These are phyloP conservation scores for Aurantiochytrium sp. DNA, from an alignment of 108 stramenopile genomes.

Conservation along the genomic window DNA sequence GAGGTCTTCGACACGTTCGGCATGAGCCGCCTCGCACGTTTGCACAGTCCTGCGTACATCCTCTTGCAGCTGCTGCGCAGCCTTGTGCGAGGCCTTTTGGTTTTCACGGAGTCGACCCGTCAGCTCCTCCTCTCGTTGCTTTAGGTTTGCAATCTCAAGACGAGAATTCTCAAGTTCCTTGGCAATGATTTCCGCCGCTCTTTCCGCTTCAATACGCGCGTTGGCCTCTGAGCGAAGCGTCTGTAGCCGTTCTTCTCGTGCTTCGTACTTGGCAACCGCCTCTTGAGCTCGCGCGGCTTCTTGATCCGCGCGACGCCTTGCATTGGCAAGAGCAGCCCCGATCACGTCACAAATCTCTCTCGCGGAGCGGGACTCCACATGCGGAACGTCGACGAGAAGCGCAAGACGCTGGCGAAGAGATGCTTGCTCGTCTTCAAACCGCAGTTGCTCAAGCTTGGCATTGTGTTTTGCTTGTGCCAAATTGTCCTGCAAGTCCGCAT, in stretches of 20 bases:
- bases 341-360: too few relatives aligned
- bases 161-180: background rate
- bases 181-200: background rate
- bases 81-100: background rate
- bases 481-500: too few relatives aligned
- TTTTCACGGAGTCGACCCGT: background rate
- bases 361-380: too few relatives aligned
- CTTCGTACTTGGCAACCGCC: background rate
- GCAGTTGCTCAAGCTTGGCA: too few relatives aligned
- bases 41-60: background rate
- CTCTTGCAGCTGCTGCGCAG: background rate
- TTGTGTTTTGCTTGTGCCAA: too few relatives aligned
- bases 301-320: too few relatives aligned
- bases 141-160: background rate
- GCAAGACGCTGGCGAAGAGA: too few relatives aligned
- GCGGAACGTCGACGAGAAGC: too few relatives aligned
- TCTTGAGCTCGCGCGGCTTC: background rate
- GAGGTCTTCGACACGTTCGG: too few relatives aligned
- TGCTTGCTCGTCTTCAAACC: too few relatives aligned
- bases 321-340: too few relatives aligned
- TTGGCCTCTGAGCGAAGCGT: background rate
- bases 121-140: background rate
- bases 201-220: background rate
- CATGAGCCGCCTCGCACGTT: background rate
- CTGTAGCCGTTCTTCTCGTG: background rate